Evolutionary conservation across 192 early-diverging fungal species (phyloP), one percentile per base, ranked within the genome.

Genomic region (Bifiguratus adelaidae): DNA sequence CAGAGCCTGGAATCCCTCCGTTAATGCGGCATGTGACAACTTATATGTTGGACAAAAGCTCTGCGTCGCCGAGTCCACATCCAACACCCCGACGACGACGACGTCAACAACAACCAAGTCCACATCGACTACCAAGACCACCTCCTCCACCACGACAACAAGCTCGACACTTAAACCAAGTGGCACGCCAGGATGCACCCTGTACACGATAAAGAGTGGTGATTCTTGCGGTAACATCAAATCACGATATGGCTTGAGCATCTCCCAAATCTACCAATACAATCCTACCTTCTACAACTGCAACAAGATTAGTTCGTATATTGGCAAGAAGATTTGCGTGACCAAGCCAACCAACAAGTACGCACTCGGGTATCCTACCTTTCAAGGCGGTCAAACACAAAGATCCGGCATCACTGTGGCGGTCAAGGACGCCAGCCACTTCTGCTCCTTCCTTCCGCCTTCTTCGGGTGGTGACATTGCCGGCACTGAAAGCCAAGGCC

Each of bases 381-480:
- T n/a, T n/a, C n/a, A n/a, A n/a, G n/a, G n/a, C n/a, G n/a, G n/a
- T n/a, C n/a, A n/a, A n/a, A n/a, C n/a, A n/a, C n/a, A n/a, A n/a
- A n/a, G n/a, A n/a, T n/a, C n/a, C n/a, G 37, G 37, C 15, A 7
- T 40, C 18, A 40, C 15, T 21, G 37, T 15, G 5, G 37, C 37
- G 4, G 37, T 40, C 4, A 40, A 20, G 18, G 22, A 21, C 37
- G 47, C 50, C 5, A 54, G 27, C 15, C 42, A 65, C 19, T 65
- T 65, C 29, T 65, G 62, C 47, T 43, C 58, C n/a, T 65, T 65
- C 21, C 45, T 74, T 47, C 62, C 68, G 52, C 72, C 72, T 21
- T 36, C 34, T 2, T 54, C 42, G 4, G 59, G 58, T 4, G 45
- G 52, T 32, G 34, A 49, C 13, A 71, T 73, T 56, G 45, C 62